A percentile compares a stretch with the other conserved stretches of the same genome.
Evolutionary conservation across 257 asterid genomes (phyloP).

Genomic region (Buddleja alternifolia): DNA sequence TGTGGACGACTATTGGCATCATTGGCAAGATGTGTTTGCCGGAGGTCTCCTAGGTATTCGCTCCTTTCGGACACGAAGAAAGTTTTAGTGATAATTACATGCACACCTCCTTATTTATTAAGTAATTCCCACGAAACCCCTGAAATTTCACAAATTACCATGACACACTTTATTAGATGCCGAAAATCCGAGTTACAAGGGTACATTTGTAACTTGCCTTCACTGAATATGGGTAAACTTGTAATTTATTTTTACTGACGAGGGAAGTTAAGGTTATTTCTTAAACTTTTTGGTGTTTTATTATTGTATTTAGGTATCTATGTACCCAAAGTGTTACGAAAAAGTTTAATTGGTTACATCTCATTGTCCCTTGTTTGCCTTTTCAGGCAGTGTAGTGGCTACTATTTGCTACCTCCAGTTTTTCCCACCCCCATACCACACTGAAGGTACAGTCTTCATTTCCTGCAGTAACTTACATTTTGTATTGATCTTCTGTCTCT

Average conservation of each 20-base stretch:
- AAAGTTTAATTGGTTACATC: neutral
- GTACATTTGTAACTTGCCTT: too few species aligned
- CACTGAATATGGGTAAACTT: too few species aligned
- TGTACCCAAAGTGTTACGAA: too few species aligned
- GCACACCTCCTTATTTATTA: too few species aligned
- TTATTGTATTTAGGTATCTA: too few species aligned
- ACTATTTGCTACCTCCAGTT: conserved; percentile 84
- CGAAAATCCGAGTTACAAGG: too few species aligned
- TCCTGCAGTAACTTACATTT: neutral
- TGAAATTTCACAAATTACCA: too few species aligned
- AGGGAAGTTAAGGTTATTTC: too few species aligned
- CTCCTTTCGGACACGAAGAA: neutral
- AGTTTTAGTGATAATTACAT: neutral
- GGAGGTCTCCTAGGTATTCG: conserved; percentile 82
- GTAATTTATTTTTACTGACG: too few species aligned
- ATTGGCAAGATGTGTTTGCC: conserved; percentile 94
- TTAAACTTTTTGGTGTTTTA: too few species aligned
- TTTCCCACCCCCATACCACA: conserved; percentile 80
- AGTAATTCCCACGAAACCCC: too few species aligned
- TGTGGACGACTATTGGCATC: conserved; percentile 96
- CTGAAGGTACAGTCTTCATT: conserved; percentile 47
- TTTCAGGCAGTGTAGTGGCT: conserved; percentile 68
- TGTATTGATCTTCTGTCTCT: neutral
- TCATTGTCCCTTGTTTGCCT: neutral
- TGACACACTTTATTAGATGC: too few species aligned